Evolutionary conservation across 2,329 filamentous ascomycete genomes (phyloP), one percentile per base, ranked within the genome.

Genomic region (Sporothrix luriei): DNA sequence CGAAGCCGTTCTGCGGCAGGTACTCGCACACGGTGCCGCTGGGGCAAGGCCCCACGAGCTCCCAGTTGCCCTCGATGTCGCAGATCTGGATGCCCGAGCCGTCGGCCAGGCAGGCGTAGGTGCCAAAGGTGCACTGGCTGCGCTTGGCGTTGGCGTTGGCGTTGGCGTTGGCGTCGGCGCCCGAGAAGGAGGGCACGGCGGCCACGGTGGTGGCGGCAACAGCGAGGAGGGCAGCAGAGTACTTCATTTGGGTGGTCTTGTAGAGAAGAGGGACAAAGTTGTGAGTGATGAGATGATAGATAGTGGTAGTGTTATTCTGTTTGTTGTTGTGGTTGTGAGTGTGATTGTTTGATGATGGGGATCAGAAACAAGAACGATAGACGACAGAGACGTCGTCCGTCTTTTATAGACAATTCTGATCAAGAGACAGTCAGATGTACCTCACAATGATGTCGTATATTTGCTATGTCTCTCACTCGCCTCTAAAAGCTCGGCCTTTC

Each of bases 1-100:
- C 69, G 48, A 46, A 73, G 64, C 73, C 73, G 74, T 75, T 74
- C 71, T 74, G 72, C 9, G 72, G 68, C 40, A 76, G 74, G 68
- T 75, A 16, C 57, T 71, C 55, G 74, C 75, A 76, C 5, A 69
- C 9, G 16, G 73, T 75, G 61, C 71, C 72, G n/a, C 62, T 33
- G n/a, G 73, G 75, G 75, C 75, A 76, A 55, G 69, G 54, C 54
- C 75, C 75, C 29, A 75, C 75, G 5, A 74, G 72, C 71, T 73
- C 68, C 74, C 75, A 76, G 19, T 69, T 21, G 70, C 69, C 70
- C 0, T 51, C 2, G n/a, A 76, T 51, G 73, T 75, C 43, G 72
- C 75, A 76, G 70, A 76, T 71, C 71, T 76, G 70, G 70, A 76
- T 75, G 68, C 73, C 74, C 2, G 69, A 71, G 71, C 70, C 71